Evolutionary conservation across 78 protist species (phyloP).

Genomic region (Dictyostelium citrinum): DNA sequence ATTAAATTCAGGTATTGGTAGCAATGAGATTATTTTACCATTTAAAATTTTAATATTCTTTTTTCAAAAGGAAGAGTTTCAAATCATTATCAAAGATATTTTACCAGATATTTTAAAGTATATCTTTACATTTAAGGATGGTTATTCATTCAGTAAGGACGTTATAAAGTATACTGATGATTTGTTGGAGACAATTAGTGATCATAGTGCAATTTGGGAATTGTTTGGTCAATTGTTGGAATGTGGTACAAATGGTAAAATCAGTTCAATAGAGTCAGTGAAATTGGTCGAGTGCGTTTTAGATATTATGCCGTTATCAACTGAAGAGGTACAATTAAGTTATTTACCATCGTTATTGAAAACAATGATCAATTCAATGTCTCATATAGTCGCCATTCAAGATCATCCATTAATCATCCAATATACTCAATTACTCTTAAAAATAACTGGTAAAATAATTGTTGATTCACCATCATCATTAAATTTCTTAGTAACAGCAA

Average conservation of each 20-base stretch:
- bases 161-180: slow-evolving; percentile 44
- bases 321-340: slow-evolving; percentile 55
- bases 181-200: not conserved
- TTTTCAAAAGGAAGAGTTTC: slow-evolving; percentile 67
- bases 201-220: slow-evolving; percentile 46
- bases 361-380: slow-evolving; percentile 12
- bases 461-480: not conserved
- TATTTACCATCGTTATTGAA: slow-evolving; percentile 37
- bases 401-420: slow-evolving; percentile 33
- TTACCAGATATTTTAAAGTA: slow-evolving; percentile 29
- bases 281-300: slow-evolving; percentile 39
- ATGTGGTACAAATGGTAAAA: not conserved
- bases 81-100: slow-evolving; percentile 33
- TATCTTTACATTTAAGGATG: slow-evolving; percentile 55
- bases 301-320: slow-evolving; percentile 42
- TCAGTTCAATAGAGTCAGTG: not conserved
- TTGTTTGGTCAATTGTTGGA: not conserved
- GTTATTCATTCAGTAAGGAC: slow-evolving; percentile 55
- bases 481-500: not conserved
- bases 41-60: slow-evolving; percentile 45
- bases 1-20: not conserved
- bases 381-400: not conserved
- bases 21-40: slow-evolving; percentile 7
- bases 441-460: slow-evolving; percentile 55
- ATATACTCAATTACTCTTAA: slow-evolving; percentile 33